Evolutionary conservation across 257 asterid genomes (phyloP).

Genomic region (Solanum clarkiae): DNA sequence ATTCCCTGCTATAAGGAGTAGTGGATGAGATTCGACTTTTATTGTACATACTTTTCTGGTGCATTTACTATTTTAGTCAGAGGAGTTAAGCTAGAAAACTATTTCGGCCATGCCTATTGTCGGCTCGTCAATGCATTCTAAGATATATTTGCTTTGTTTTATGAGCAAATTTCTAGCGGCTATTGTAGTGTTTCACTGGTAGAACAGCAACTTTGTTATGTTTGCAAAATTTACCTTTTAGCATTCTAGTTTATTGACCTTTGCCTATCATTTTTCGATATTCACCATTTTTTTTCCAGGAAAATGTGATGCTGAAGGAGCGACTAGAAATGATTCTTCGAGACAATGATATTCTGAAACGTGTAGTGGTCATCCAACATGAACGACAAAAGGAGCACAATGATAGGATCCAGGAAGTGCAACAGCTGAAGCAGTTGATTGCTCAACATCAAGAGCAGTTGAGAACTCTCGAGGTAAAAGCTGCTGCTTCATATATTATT

Average conservation of each 20-base stretch:
- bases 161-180: neutral
- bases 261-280: neutral
- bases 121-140: neutral
- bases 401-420: slow-evolving; percentile 50
- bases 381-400: slow-evolving; percentile 77
- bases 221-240: neutral
- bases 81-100: neutral
- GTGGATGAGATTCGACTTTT: neutral
- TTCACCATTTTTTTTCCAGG: slow-evolving; percentile 19
- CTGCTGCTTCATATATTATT: neutral
- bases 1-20: neutral
- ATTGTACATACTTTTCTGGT: neutral
- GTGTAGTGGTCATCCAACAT: slow-evolving; percentile 71
- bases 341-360: slow-evolving; percentile 62
- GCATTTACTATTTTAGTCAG: neutral
- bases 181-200: neutral
- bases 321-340: slow-evolving; percentile 39
- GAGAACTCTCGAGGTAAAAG: slow-evolving; percentile 61
- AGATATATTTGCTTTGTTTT: neutral
- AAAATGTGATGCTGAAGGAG: slow-evolving; percentile 58
- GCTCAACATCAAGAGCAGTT: slow-evolving; percentile 57
- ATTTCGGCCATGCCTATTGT: neutral
- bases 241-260: neutral
- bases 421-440: slow-evolving; percentile 59
- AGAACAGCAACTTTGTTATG: neutral